phyloP scores from a whole-genome alignment of 2,329 filamentous ascomycete genomes.

The Penicillium sp. region DNA sequence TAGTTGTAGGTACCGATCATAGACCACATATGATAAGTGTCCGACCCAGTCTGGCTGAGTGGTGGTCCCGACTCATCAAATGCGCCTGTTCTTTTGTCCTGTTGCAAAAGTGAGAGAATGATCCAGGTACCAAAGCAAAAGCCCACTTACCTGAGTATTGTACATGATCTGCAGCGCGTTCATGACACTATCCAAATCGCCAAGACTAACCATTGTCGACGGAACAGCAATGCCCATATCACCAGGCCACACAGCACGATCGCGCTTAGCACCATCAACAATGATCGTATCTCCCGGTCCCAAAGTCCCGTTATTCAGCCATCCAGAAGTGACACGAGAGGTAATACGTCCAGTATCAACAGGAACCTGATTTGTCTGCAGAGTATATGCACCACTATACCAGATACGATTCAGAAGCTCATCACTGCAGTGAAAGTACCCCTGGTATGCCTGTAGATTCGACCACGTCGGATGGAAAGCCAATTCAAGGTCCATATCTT shows the following conservation, averaged over 20 bases:
- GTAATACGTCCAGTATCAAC: conserved; percentile 38
- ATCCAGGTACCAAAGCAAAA: neutral
- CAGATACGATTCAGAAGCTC: conserved; percentile 57
- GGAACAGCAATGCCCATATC: conserved; percentile 54
- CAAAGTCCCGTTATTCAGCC: conserved; percentile 43
- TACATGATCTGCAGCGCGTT: conserved; percentile 52
- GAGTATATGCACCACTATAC: conserved; percentile 57
- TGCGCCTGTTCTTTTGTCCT: conserved; percentile 32
- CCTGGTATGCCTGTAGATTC: conserved; percentile 53
- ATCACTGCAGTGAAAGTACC: conserved; percentile 54
- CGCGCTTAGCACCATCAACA: conserved; percentile 46
- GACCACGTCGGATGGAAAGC: conserved; percentile 53
- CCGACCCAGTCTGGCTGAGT: conserved; percentile 33
- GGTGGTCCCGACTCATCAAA: conserved; percentile 39
- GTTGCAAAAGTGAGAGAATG: neutral
- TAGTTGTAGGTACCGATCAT: conserved; percentile 62
- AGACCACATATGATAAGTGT: conserved; percentile 50
- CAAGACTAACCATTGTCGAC: conserved; percentile 43
- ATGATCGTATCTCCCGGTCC: conserved; percentile 44
- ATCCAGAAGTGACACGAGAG: conserved; percentile 31
- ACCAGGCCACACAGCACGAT: conserved; percentile 48
- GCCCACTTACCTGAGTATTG: conserved; percentile 37
- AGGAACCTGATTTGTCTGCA: conserved; percentile 49
- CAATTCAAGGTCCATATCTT: conserved; percentile 45
- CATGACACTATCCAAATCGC: conserved; percentile 48